Base-by-base conservation (phyloP, 345 rosid genomes). In the Zanthoxylum bungeanum region DNA sequence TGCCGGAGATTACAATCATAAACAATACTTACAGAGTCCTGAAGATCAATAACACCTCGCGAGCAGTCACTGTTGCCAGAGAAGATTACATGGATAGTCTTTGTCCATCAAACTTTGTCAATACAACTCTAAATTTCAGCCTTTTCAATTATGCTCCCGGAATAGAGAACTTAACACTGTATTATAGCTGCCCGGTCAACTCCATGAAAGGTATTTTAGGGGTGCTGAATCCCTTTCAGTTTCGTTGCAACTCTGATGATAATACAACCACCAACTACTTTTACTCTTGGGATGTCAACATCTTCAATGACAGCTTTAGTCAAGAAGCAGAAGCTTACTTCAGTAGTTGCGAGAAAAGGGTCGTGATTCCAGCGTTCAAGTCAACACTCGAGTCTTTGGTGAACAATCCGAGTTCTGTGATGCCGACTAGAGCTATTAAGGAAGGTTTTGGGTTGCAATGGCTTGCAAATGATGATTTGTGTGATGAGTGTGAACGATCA, bases 371-470 rank as follows among this genome's bases (percentile, higher is more conserved):
- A n/a, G n/a, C n/a, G n/a, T n/a, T n/a, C n/a, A n/a, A n/a, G n/a
- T n/a, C n/a, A n/a, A n/a, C n/a, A n/a, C 7, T 25, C 16, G 68
- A 3, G 19, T 5, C 70, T 4, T n/a, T 50, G 27, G 27, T 7
- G 21, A 22, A 1, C 27, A 12, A 31, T 33, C 60, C 46, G 1
- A 4, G 4, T 14, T 14, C 16, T 3, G 51, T 9, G 4, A 24
- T 66, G 19, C 30, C 76, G 36, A 49, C 49, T 12, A 10, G 1
- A 21, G 64, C 55, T 47, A 8, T 79, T 5, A 55, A 57, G 1
- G 22, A 52, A 17, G 77, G 80, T 28, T 80, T 80, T 61, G 78
- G 68, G 31, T 36, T 80, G 58, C 19, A 4, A 3, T 80, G 78
- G 75, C 0, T 7, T 9, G 73, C 46, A 33, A 47, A 60, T 37